Evolutionary conservation across 805 yeast genomes (phyloP).

Genomic region (Blastobotrys terrestris): DNA sequence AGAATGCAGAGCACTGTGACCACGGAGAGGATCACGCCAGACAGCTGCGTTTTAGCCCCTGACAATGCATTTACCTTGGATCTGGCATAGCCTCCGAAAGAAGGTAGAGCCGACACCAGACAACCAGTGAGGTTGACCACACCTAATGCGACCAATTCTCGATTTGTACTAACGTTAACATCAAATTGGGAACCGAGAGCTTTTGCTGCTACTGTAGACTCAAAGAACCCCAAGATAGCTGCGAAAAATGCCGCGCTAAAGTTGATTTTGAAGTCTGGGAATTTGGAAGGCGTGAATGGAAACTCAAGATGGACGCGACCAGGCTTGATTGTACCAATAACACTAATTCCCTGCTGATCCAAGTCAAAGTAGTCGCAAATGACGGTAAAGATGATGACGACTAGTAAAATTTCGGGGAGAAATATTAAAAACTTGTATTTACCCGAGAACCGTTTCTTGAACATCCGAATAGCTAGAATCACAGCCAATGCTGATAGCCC

Average conservation of each 20-base stretch:
- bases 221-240: constrained; percentile 86
- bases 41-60: constrained; percentile 79
- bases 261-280: constrained; percentile 45
- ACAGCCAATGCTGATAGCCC: constrained; percentile 47
- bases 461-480: constrained; percentile 38
- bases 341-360: constrained; percentile 44
- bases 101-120: constrained; percentile 59
- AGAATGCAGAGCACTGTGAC: constrained; percentile 61
- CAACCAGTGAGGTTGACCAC: constrained; percentile 60
- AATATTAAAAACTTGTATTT: constrained; percentile 44
- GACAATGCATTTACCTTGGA: constrained; percentile 81
- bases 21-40: constrained; percentile 80
- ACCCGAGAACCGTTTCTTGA: constrained; percentile 35
- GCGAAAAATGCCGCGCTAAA: constrained; percentile 68
- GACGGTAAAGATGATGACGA: constrained; percentile 57
- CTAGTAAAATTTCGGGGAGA: constrained; percentile 78
- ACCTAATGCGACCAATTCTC: constrained; percentile 90
- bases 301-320: constrained; percentile 45
- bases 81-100: constrained; percentile 95
- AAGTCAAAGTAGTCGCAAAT: constrained; percentile 39
- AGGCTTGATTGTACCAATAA: constrained; percentile 62
- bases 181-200: constrained; percentile 72
- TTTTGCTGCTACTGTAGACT: constrained; percentile 88
- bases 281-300: constrained; percentile 49
- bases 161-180: constrained; percentile 61